Evolutionary conservation across 192 early-diverging fungal genomes (phyloP).

Genomic region (Gigaspora rosea): DNA sequence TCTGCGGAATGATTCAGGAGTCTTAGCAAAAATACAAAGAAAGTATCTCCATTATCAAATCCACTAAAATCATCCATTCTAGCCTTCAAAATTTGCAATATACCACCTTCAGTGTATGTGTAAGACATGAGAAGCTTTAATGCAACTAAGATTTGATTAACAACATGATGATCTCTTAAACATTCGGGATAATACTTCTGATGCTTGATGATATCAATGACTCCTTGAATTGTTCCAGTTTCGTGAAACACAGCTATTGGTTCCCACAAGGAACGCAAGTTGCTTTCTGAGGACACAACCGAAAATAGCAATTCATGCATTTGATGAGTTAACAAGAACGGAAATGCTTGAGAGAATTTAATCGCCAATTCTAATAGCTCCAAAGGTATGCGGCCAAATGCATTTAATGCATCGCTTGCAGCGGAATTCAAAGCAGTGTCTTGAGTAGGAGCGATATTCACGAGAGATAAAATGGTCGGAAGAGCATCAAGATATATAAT

Average conservation of each 20-base stretch:
- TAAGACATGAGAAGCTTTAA: slow-evolving; percentile 26
- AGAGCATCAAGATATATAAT: slow-evolving; percentile 35
- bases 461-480: slow-evolving; percentile 26
- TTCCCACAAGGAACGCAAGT: slow-evolving; percentile 28
- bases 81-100: slow-evolving; percentile 30
- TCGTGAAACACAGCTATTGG: slow-evolving; percentile 33
- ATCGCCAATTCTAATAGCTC: slow-evolving; percentile 34
- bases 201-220: slow-evolving; percentile 34
- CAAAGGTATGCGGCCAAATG: slow-evolving; percentile 12
- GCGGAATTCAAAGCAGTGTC: neutral
- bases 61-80: slow-evolving; percentile 35
- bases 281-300: slow-evolving; percentile 5
- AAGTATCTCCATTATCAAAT: slow-evolving; percentile 31
- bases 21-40: slow-evolving; percentile 33
- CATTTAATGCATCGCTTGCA: neutral
- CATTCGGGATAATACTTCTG: slow-evolving; percentile 37
- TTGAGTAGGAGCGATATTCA: neutral
- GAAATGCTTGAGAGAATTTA: slow-evolving; percentile 27
- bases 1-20: slow-evolving; percentile 31
- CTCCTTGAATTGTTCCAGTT: slow-evolving; percentile 27
- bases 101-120: slow-evolving; percentile 31
- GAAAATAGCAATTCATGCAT: slow-evolving; percentile 22
- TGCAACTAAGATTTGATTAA: slow-evolving; percentile 27
- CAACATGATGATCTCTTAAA: slow-evolving; percentile 30
- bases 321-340: slow-evolving; percentile 2